phyloP scores from a whole-genome alignment of 2,329 filamentous ascomycete genomes.

The Colletotrichum australisinense region DNA sequence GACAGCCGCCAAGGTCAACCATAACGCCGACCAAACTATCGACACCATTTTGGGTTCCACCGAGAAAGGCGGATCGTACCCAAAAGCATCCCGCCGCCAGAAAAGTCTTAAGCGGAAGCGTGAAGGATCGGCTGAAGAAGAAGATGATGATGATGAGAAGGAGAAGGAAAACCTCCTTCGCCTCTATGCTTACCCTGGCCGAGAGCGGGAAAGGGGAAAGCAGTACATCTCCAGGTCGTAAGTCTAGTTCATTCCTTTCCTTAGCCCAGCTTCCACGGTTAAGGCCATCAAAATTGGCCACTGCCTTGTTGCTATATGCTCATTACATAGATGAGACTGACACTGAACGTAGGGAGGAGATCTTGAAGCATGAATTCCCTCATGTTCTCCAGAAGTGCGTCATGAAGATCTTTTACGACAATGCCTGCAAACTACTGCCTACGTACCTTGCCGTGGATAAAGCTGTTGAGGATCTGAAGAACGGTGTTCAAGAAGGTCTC shows the following conservation, averaged over 20 bases:
- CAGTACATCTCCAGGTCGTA: constrained; percentile 23
- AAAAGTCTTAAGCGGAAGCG: constrained; percentile 56
- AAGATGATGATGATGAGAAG: constrained; percentile 28
- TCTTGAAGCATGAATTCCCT: constrained; percentile 51
- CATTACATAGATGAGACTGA: background rate
- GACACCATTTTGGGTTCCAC: constrained; percentile 51
- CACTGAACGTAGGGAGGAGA: constrained; percentile 18
- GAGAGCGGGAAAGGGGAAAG: background rate
- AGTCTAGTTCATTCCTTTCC: background rate
- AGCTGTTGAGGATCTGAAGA: constrained; percentile 2
- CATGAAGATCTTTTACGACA: constrained; percentile 36
- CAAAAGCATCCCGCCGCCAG: constrained; percentile 39
- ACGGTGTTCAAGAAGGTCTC: background rate
- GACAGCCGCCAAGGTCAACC: constrained; percentile 41
- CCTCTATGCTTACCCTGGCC: background rate
- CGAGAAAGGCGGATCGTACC: constrained; percentile 53
- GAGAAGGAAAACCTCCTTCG: constrained; percentile 27
- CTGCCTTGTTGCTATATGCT: background rate
- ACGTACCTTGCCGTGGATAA: constrained; percentile 48
- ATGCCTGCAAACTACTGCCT: constrained; percentile 46
- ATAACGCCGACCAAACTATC: constrained; percentile 47
- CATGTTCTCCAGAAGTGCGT: constrained; percentile 43
- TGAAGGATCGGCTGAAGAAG: constrained; percentile 36
- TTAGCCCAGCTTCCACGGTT: background rate
- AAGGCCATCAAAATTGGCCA: background rate